Evolutionary conservation across 441 rosid genomes (phyloP).

Genomic region (Croton setiger): DNA sequence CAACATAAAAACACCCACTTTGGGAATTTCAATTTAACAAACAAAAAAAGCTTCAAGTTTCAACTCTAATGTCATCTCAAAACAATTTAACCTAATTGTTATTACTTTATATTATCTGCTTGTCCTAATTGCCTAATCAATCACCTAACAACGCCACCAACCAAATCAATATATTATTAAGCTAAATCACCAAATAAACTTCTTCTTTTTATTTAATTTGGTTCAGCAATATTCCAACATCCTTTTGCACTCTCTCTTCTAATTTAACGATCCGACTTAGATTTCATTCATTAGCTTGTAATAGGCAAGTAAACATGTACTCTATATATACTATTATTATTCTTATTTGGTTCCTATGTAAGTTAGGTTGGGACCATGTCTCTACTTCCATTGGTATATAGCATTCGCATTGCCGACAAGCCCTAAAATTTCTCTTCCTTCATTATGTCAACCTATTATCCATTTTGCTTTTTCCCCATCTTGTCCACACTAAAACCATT

Average conservation of each 20-base stretch:
- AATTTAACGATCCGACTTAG: too few species aligned
- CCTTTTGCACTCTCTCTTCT: neutral
- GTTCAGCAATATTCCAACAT: slow-evolving; percentile 1
- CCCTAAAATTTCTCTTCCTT: slow-evolving; percentile 17
- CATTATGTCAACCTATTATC: slow-evolving; percentile 16
- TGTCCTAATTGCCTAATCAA: slow-evolving; percentile 20
- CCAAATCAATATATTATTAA: slow-evolving; percentile 17
- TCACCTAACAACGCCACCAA: slow-evolving; percentile 41
- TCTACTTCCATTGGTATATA: slow-evolving; percentile 28
- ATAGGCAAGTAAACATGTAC: too few species aligned
- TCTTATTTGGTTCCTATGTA: neutral
- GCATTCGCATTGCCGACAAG: slow-evolving; percentile 35
- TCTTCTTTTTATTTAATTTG: neutral
- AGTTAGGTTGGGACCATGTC: slow-evolving; percentile 18
- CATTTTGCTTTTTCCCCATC: slow-evolving; percentile 12
- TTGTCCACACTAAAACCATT: slow-evolving; percentile 10
- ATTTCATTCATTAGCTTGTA: too few species aligned
- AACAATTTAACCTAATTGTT: slow-evolving; percentile 4
- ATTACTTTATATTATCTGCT: neutral
- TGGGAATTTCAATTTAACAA: neutral
- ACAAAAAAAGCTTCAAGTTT: neutral
- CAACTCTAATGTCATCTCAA: too few species aligned
- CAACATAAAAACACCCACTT: neutral
- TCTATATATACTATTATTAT: neutral
- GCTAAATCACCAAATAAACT: slow-evolving; percentile 21